phyloP scores from a whole-genome alignment of 2,329 filamentous ascomycete species.

The Thelonectria rubi region DNA sequence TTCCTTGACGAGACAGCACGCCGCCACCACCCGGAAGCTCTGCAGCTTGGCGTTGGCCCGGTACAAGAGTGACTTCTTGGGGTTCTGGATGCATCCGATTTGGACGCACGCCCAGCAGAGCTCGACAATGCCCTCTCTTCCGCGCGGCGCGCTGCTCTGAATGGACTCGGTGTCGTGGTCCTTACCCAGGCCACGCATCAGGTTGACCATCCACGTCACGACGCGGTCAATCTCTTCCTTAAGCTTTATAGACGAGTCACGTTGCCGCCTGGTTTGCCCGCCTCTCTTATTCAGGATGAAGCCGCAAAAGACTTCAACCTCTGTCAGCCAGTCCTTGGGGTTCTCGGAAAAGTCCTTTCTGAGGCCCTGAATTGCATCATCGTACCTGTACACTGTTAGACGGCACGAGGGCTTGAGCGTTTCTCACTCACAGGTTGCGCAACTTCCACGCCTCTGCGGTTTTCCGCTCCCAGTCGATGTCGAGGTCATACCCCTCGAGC shows the following conservation, averaged over 20 bases:
- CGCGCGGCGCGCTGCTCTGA: constrained; percentile 10
- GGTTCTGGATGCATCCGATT: constrained; percentile 36
- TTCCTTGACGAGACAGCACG: constrained; percentile 46
- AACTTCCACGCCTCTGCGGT: constrained; percentile 54
- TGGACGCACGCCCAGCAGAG: constrained; percentile 49
- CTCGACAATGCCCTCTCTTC: constrained; percentile 43
- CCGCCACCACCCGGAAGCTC: constrained; percentile 52
- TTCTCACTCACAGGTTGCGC: constrained; percentile 55
- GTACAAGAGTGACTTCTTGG: constrained; percentile 11
- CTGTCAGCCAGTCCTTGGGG: constrained; percentile 53
- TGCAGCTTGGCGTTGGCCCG: constrained; percentile 37
- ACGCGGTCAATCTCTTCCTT: constrained; percentile 61
- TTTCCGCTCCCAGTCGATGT: constrained; percentile 48
- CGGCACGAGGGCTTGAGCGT: background rate
- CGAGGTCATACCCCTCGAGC: constrained; percentile 31
- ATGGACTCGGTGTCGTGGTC: constrained; percentile 26
- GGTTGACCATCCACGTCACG: constrained; percentile 51
- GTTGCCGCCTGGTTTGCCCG: constrained; percentile 58
- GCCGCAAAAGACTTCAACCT: constrained; percentile 65
- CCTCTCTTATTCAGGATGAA: constrained; percentile 63
- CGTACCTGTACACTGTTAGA: constrained; percentile 53
- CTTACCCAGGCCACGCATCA: constrained; percentile 41
- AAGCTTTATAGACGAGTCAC: constrained; percentile 61
- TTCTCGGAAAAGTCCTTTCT: constrained; percentile 54
- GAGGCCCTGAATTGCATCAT: constrained; percentile 51